phyloP scores from a whole-genome alignment of 2,329 filamentous ascomycete species.

The Neofusicoccum cordaticola region DNA sequence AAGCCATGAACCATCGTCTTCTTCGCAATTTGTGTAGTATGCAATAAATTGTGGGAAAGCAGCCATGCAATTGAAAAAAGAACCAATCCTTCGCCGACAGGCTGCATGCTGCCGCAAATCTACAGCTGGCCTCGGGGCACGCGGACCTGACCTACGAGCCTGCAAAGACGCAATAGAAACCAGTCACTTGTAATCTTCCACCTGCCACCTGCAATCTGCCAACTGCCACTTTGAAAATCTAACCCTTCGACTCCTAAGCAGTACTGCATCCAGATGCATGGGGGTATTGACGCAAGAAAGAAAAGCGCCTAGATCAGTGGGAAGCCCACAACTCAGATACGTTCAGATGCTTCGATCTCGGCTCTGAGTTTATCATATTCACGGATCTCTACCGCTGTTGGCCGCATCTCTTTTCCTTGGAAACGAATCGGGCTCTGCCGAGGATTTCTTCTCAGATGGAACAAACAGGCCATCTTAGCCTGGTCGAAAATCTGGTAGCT shows the following conservation, averaged over 20 bases:
- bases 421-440: slow-evolving; percentile 50
- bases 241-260: too few relatives aligned
- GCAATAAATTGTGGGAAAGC: not conserved
- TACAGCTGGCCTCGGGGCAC: too few relatives aligned
- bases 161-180: too few relatives aligned
- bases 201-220: too few relatives aligned
- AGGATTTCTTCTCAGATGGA: slow-evolving; percentile 44
- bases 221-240: too few relatives aligned
- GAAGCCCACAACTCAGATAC: not conserved
- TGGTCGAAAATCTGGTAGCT: slow-evolving; percentile 39
- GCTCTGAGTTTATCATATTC: slow-evolving; percentile 10
- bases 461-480: slow-evolving; percentile 45
- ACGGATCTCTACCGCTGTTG: slow-evolving; percentile 41
- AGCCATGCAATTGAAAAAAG: too few relatives aligned
- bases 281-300: not conserved
- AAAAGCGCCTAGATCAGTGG: not conserved
- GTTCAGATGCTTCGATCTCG: slow-evolving; percentile 2
- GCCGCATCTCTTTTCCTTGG: slow-evolving; percentile 38
- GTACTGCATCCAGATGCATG: too few relatives aligned
- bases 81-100: too few relatives aligned
- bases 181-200: too few relatives aligned
- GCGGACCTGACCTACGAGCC: too few relatives aligned
- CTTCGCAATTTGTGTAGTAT: not conserved
- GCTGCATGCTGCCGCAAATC: too few relatives aligned
- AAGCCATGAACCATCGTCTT: not conserved